Conservation (phyloP, 148 eudicot genomes). For the Heliamphora exappendiculata region DNA sequence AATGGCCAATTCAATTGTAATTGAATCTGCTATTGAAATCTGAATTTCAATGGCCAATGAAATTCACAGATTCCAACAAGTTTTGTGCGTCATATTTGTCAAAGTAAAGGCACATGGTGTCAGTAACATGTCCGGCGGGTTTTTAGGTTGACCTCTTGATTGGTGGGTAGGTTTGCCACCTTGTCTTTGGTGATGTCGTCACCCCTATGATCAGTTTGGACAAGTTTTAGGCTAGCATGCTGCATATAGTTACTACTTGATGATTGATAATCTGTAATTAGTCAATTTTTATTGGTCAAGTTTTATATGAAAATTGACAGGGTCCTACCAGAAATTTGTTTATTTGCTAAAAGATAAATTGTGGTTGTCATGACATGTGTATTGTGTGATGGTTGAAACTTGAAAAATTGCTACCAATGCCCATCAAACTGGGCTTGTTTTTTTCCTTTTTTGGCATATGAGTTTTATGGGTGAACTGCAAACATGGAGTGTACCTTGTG, state of each 20-base stretch:
- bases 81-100: too few relatives aligned
- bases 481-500: constrained; percentile 74
- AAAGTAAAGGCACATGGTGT: neutral
- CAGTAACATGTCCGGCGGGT: neutral
- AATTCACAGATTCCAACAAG: too few relatives aligned
- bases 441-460: constrained; percentile 44
- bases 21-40: too few relatives aligned
- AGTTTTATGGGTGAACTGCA: constrained; percentile 76
- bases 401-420: constrained; percentile 3
- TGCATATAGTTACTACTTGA: neutral
- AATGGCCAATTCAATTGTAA: too few relatives aligned
- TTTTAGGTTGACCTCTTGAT: neutral
- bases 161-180: too few relatives aligned
- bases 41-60: too few relatives aligned
- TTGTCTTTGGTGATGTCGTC: neutral
- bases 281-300: neutral
- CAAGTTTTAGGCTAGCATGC: neutral
- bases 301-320: too few relatives aligned
- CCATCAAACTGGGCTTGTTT: neutral
- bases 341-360: neutral
- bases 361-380: neutral
- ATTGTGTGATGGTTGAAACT: neutral
- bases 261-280: neutral
- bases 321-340: neutral
- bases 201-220: neutral